A percentile compares a stretch with the other conserved stretches of the same genome.
Evolutionary conservation across 208 protist genomes (phyloP).

Genomic region (Trypanosoma cruzi): DNA sequence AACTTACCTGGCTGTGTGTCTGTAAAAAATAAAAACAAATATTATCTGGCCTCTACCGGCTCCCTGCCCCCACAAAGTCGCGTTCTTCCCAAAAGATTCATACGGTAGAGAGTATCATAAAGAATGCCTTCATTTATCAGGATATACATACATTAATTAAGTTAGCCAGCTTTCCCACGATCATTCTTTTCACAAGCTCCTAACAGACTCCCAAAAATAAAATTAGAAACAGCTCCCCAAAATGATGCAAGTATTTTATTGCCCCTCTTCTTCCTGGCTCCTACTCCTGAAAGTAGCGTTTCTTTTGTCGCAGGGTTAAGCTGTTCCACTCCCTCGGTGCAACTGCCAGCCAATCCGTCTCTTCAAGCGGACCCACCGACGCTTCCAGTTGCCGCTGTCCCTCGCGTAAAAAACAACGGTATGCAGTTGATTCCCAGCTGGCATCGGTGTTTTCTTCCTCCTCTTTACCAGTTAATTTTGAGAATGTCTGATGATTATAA

Average conservation of each 20-base stretch:
- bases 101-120: too few relatives aligned
- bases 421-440: slow-evolving; percentile 11
- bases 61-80: too few relatives aligned
- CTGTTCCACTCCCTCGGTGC: slow-evolving; percentile 69
- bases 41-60: too few relatives aligned
- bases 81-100: too few relatives aligned
- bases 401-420: slow-evolving; percentile 1
- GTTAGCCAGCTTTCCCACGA: too few relatives aligned
- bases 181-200: too few relatives aligned
- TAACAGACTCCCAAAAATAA: not conserved
- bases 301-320: slow-evolving; percentile 60
- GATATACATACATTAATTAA: too few relatives aligned
- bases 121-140: too few relatives aligned
- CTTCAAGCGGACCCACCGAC: slow-evolving; percentile 11
- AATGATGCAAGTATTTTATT: not conserved
- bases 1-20: too few relatives aligned
- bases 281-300: slow-evolving; percentile 18
- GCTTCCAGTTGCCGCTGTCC: slow-evolving; percentile 14
- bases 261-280: not conserved
- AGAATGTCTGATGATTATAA: not conserved
- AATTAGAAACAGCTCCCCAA: not conserved
- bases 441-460: slow-evolving; percentile 4
- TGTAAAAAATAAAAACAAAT: too few relatives aligned
- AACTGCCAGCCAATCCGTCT: slow-evolving; percentile 61
- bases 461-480: not conserved